Conservation (phyloP, 1,284 basidiomycete species). For the Leccinum pseudoinsigne region DNA sequence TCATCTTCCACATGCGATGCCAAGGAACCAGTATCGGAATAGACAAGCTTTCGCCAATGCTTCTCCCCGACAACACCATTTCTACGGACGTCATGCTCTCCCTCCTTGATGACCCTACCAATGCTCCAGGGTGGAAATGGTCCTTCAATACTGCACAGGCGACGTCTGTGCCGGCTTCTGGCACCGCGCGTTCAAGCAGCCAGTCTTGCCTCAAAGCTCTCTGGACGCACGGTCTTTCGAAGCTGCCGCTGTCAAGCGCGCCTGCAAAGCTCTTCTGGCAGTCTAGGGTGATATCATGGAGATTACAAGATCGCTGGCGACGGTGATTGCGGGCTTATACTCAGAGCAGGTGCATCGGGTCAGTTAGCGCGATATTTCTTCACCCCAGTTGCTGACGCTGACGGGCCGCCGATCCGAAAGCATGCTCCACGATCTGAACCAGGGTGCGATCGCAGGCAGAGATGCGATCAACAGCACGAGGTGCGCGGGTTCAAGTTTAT, state of each 20-base stretch:
- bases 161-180: conserved; percentile 12
- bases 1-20: not conserved
- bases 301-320: conserved; percentile 82
- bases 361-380: conserved; percentile 2
- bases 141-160: conserved; percentile 42
- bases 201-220: conserved; percentile 36
- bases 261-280: conserved; percentile 68
- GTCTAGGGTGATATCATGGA: conserved; percentile 89
- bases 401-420: conserved; percentile 27
- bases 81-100: conserved; percentile 59
- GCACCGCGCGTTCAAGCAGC: conserved; percentile 14
- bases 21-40: conserved; percentile 4
- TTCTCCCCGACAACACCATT: conserved; percentile 59
- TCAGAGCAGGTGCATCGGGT: conserved; percentile 71
- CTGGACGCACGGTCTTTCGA: conserved; percentile 52
- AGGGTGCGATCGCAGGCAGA: conserved; percentile 40
- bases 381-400: not conserved
- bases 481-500: no score
- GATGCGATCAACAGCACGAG: conserved; percentile 61
- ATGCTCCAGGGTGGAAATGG: conserved; percentile 87
- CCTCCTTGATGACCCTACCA: conserved; percentile 74
- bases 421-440: conserved; percentile 42
- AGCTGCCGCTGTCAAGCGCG: conserved; percentile 52
- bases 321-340: conserved; percentile 81
- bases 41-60: conserved; percentile 71